Conservation (phyloP, 805 yeast species). For the Nakazawaea wyomingensis region DNA sequence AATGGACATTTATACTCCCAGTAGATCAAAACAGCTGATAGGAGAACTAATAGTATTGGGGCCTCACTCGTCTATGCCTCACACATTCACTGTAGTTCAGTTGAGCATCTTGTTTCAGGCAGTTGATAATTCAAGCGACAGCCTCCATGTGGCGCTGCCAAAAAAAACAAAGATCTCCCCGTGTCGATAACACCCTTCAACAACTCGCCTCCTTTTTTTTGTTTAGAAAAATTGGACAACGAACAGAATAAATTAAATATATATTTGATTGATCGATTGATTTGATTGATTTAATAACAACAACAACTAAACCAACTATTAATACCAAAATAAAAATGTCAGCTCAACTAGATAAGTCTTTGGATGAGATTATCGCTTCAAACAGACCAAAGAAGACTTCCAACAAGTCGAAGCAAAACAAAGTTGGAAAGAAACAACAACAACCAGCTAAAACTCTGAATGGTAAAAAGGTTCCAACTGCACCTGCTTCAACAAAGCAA, state of each 20-base stretch:
- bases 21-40: not conserved
- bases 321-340: too few species aligned
- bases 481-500: slow-evolving; percentile 17
- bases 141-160: not conserved
- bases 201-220: not conserved
- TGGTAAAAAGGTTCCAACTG: slow-evolving; percentile 10
- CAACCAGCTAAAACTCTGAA: slow-evolving; percentile 30
- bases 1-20: too few species aligned
- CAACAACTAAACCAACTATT: too few species aligned
- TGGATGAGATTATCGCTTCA: slow-evolving; percentile 88
- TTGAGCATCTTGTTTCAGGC: not conserved
- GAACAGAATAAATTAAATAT: not conserved
- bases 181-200: not conserved
- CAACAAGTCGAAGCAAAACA: slow-evolving; percentile 21
- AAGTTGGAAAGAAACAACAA: slow-evolving; percentile 17
- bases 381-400: slow-evolving; percentile 21
- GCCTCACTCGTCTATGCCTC: too few species aligned
- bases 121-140: not conserved
- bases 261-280: not conserved
- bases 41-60: too few species aligned
- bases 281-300: slow-evolving; percentile 5
- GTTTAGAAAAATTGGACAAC: not conserved
- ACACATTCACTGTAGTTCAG: too few species aligned
- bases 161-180: not conserved
- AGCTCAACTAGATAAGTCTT: slow-evolving; percentile 81